Conservation (phyloP, 129 eudicot species). For the Logfia minima region DNA sequence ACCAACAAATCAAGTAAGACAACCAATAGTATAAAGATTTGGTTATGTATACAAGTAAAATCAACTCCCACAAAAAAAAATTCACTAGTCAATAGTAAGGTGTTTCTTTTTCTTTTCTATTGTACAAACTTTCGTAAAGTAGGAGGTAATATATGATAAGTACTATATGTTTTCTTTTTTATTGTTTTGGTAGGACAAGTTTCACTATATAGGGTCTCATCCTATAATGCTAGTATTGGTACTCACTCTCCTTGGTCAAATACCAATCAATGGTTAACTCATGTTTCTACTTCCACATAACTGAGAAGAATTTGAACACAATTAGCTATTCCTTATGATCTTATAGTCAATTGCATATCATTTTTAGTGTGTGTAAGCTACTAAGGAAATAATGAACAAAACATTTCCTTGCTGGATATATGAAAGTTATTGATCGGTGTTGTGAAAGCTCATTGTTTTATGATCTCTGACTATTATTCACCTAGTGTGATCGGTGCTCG, state of each 20-base stretch:
- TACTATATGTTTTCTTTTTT: neutral
- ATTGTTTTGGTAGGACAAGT: slow-evolving; percentile 25
- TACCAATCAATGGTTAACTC: slow-evolving; percentile 9
- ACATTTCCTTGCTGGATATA: too few relatives aligned
- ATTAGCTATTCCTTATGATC: neutral
- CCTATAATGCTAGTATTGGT: slow-evolving; percentile 13
- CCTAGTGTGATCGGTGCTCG: neutral
- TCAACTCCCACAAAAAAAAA: too few relatives aligned
- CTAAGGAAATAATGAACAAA: neutral
- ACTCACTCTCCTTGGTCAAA: slow-evolving; percentile 11
- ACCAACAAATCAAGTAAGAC: too few relatives aligned
- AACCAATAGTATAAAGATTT: too few relatives aligned
- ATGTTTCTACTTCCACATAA: slow-evolving; percentile 12
- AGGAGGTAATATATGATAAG: neutral
- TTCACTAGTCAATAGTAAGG: too few relatives aligned
- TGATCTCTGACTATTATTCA: too few relatives aligned
- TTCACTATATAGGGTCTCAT: slow-evolving; percentile 16
- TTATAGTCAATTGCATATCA: neutral
- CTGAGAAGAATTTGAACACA: neutral
- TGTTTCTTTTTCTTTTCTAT: too few relatives aligned
- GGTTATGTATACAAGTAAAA: too few relatives aligned
- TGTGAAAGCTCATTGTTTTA: neutral
- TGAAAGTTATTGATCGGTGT: neutral
- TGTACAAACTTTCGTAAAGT: too few relatives aligned
- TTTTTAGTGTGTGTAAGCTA: neutral